phyloP scores from a whole-genome alignment of 2,329 filamentous ascomycete genomes.

The Venturia asperata region DNA sequence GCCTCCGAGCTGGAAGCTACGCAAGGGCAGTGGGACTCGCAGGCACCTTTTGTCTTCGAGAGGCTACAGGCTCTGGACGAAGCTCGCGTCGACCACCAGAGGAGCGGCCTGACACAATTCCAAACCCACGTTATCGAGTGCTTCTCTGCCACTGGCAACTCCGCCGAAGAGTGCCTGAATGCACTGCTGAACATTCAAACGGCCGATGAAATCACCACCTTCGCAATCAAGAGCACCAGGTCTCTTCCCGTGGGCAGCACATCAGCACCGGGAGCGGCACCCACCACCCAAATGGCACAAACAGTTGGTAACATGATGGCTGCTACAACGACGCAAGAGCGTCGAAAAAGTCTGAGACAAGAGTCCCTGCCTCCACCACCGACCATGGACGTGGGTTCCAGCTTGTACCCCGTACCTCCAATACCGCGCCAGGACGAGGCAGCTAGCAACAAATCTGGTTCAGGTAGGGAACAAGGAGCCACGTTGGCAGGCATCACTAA shows the following conservation, averaged over 20 bases:
- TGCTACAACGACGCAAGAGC: conserved; percentile 22
- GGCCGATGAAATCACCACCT: conserved; percentile 75
- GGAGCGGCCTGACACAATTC: conserved; percentile 85
- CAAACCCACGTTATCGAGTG: conserved; percentile 89
- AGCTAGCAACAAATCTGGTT: conserved; percentile 48
- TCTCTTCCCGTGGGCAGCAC: neutral
- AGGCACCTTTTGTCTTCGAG: conserved; percentile 92
- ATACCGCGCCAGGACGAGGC: conserved; percentile 44
- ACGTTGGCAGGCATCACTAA: neutral
- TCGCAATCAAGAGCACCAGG: conserved; percentile 43
- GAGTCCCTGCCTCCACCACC: conserved; percentile 25
- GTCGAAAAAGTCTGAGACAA: conserved; percentile 27
- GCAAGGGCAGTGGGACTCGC: conserved; percentile 83
- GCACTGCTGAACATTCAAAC: conserved; percentile 81
- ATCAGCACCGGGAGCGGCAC: neutral
- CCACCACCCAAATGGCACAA: neutral
- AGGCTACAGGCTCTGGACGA: conserved; percentile 87
- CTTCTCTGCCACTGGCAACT: conserved; percentile 65
- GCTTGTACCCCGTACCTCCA: conserved; percentile 31
- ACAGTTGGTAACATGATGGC: neutral
- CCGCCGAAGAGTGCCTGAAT: conserved; percentile 73
- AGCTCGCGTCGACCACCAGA: conserved; percentile 77
- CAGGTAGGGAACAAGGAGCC: conserved; percentile 31
- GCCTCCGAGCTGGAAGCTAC: conserved; percentile 67
- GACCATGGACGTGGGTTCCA: conserved; percentile 26